phyloP scores from a whole-genome alignment of 1,284 basidiomycete species.

The Mycena sp. region DNA sequence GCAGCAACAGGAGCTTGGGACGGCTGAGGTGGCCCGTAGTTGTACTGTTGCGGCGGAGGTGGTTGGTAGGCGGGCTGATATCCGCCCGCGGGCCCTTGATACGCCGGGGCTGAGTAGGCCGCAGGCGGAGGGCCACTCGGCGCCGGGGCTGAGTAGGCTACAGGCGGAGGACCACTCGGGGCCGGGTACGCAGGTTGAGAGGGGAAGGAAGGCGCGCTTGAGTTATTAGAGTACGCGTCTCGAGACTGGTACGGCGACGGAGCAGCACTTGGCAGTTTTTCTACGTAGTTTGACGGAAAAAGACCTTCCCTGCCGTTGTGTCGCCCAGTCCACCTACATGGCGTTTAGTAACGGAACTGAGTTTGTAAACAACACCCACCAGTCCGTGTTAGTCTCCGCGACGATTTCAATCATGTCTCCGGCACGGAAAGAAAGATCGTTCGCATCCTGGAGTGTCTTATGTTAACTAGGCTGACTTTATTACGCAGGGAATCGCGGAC shows the following conservation, averaged over 20 bases:
- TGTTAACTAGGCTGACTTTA: constrained; percentile 16
- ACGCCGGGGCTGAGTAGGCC: constrained; percentile 7
- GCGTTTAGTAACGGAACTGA: background rate
- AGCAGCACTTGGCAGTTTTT: constrained; percentile 45
- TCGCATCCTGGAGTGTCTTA: constrained; percentile 57
- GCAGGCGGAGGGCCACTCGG: constrained; percentile 29
- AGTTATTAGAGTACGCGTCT: constrained; percentile 13
- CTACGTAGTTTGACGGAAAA: constrained; percentile 68
- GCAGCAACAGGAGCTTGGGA: constrained; percentile 31
- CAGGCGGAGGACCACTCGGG: constrained; percentile 28
- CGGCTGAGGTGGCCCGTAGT: constrained; percentile 22
- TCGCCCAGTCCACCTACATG: constrained; percentile 54
- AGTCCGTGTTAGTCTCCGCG: constrained; percentile 65
- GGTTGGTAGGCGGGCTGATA: constrained; percentile 31
- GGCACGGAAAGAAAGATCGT: constrained; percentile 59
- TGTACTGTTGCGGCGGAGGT: constrained; percentile 9
- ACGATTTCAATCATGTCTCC: constrained; percentile 66
- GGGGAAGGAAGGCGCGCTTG: constrained; percentile 27
- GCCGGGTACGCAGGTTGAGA: constrained; percentile 33
- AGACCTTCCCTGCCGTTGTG: constrained; percentile 61
- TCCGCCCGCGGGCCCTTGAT: constrained; percentile 15
- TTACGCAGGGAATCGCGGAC: constrained; percentile 41
- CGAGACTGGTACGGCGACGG: constrained; percentile 31
- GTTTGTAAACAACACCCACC: constrained; percentile 40
- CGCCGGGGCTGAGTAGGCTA: constrained; percentile 7